Percentiles rank a stretch among this genome's conserved stretches.
phyloP scores from a whole-genome alignment of 345 rosid genomes.

The Anastatica hierochuntica region DNA sequence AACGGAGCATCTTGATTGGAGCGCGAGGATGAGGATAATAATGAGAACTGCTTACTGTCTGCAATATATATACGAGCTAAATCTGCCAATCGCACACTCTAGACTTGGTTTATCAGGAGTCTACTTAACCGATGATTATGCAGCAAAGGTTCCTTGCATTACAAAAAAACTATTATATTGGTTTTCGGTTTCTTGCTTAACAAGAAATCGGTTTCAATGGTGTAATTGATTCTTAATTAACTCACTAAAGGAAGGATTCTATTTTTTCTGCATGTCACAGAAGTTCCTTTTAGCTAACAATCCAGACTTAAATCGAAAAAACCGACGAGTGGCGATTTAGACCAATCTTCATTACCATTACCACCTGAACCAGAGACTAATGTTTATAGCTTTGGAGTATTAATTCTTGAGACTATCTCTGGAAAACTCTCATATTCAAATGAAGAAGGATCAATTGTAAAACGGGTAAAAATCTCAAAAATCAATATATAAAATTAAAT shows the following conservation, averaged over 20 bases:
- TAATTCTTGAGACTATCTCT: conserved; percentile 76
- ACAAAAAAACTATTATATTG: too few relatives aligned
- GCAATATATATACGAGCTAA: conserved; percentile 79
- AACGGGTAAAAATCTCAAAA: too few relatives aligned
- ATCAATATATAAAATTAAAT: too few relatives aligned
- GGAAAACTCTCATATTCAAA: conserved; percentile 67
- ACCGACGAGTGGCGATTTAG: conserved; percentile 35
- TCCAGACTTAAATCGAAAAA: conserved; percentile 16
- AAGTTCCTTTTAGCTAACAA: conserved; percentile 32
- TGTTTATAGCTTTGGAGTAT: conserved; percentile 54
- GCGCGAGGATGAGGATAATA: conserved; percentile 56
- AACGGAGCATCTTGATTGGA: conserved; percentile 94
- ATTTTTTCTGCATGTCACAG: conserved; percentile 42
- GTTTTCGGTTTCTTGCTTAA: too few relatives aligned
- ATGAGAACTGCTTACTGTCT: conserved; percentile 93
- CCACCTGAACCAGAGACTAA: conserved; percentile 53
- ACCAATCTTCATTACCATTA: conserved; percentile 41
- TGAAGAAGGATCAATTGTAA: conserved; percentile 58
- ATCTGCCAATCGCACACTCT: conserved; percentile 63
- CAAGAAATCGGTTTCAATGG: too few relatives aligned
- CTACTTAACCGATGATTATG: conserved; percentile 79
- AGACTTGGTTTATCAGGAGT: conserved; percentile 37
- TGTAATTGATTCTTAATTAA: too few relatives aligned
- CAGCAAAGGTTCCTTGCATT: conserved; percentile 39
- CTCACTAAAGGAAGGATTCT: too few relatives aligned